These are phyloP conservation scores for Pseudocercospora eumusae DNA, from an alignment of 2,329 filamentous ascomycete genomes.

Conservation along the genomic window DNA sequence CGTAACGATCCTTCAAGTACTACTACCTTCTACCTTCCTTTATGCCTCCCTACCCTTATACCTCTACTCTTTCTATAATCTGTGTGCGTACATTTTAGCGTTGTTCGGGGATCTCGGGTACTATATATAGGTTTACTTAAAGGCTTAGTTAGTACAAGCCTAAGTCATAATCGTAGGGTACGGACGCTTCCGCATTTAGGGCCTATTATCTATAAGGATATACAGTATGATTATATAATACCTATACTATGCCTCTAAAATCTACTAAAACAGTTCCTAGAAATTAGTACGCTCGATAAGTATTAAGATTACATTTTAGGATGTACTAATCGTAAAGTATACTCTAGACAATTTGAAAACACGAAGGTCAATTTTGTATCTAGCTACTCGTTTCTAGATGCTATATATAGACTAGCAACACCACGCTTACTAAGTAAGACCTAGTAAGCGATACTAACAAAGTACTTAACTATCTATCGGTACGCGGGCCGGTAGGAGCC, in stretches of 20 bases:
- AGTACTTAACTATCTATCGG: too few species aligned
- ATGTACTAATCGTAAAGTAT: not conserved
- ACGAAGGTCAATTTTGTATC: not conserved
- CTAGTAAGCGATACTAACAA: not conserved
- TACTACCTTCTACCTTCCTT: too few species aligned
- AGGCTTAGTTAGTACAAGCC: not conserved
- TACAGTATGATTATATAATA: not conserved
- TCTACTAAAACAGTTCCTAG: not conserved
- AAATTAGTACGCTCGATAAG: not conserved
- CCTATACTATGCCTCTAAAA: not conserved
- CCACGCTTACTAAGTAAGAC: not conserved
- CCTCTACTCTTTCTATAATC: too few species aligned
- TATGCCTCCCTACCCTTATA: too few species aligned
- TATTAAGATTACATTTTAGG: not conserved
- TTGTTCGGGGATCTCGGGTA: too few species aligned
- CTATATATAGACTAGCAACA: not conserved
- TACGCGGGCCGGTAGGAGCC: too few species aligned
- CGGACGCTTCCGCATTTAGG: not conserved
- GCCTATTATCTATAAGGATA: not conserved
- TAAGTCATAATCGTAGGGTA: not conserved
- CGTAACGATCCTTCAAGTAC: too few species aligned
- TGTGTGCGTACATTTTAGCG: too few species aligned
- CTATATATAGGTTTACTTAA: too few species aligned
- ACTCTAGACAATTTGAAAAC: not conserved
- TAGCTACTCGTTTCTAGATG: not conserved